These are phyloP conservation scores for Fraxinus albicans DNA, from an alignment of 305 asterid genomes.

Conservation along the genomic window DNA sequence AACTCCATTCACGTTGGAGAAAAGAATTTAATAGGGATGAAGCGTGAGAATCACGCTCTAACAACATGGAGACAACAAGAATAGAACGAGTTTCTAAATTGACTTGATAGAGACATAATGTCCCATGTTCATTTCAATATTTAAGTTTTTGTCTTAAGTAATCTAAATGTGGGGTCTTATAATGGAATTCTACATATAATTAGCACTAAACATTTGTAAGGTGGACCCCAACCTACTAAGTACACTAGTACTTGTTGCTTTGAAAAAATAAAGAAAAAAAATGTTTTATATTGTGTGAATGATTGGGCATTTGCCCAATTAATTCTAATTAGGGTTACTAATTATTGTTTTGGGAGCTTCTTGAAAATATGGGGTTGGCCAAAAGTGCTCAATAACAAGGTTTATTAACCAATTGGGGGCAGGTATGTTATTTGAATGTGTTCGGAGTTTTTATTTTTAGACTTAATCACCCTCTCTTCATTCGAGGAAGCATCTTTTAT, in stretches of 20 bases:
- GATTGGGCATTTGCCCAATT: constrained; percentile 44
- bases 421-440: background rate
- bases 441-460: too few species aligned
- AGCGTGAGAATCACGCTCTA: constrained; percentile 41
- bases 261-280: background rate
- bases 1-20: constrained; percentile 21
- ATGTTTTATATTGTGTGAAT: constrained; percentile 28
- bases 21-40: constrained; percentile 4
- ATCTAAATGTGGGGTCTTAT: constrained; percentile 22
- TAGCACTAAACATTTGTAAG: constrained; percentile 16
- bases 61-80: constrained; percentile 36
- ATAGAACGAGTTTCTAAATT: background rate
- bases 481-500: background rate
- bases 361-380: background rate
- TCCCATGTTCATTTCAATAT: constrained; percentile 19
- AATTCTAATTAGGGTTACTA: constrained; percentile 2
- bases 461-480: too few species aligned
- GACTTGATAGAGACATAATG: constrained; percentile 22
- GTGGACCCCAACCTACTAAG: constrained; percentile 28
- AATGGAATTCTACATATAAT: constrained; percentile 17
- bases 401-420: constrained; percentile 24
- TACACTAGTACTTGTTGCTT: constrained; percentile 39
- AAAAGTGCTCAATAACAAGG: background rate
- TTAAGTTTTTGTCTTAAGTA: constrained; percentile 5
- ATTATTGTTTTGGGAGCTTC: background rate